Base-by-base conservation (phyloP, 2,329 filamentous ascomycete genomes). In the Fusarium sulawesiense region DNA sequence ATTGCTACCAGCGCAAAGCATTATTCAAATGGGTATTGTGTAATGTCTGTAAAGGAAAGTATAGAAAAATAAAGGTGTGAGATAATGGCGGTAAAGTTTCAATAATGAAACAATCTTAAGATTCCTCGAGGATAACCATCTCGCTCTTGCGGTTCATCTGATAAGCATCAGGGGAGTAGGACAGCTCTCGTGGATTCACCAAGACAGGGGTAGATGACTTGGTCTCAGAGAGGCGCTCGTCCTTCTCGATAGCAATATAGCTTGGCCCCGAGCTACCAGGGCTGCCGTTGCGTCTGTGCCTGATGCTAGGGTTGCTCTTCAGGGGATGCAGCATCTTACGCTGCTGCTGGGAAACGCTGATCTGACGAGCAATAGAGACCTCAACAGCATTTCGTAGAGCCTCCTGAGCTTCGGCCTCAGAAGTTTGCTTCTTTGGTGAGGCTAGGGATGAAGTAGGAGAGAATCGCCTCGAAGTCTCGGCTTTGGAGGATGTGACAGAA, bases 351-450 rank as follows among this genome's bases (percentile, higher is more conserved):
- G 88, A 90, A 27, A 92, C 82, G 69, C 87, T 90, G 70, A 92
- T 91, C 76, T 92, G 89, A 3, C 90, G 83, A 1, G 89, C 89
- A 70, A 92, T 91, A 3, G 89, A 91, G 47, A 90, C 83, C 77
- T 91, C 87, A 6, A 90, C 88, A 3, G 89, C 87, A 45, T 84
- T 84, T 67, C 85, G 84, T 16, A 87, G 77, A 9, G 80, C 82
- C 23, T 74, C 71, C 4, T 72, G 70, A 10, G 73, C 64, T 21
- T 75, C 62, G 10, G 56, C 18, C 18, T 67, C 74, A 68, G 51
- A 8, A 29, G 59, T 45, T 55, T 67, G 40, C 70, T 73, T 41
- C 73, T 79, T 40, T 73, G 77, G n/a, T 62, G 76, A 41, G 14
- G 65, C 34, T 8, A 68, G 23, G 18, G 73, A 68, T 7, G 67